Evolutionary conservation across 352 stramenopile species (phyloP).

Genomic region (Globisporangium cederbergense): DNA sequence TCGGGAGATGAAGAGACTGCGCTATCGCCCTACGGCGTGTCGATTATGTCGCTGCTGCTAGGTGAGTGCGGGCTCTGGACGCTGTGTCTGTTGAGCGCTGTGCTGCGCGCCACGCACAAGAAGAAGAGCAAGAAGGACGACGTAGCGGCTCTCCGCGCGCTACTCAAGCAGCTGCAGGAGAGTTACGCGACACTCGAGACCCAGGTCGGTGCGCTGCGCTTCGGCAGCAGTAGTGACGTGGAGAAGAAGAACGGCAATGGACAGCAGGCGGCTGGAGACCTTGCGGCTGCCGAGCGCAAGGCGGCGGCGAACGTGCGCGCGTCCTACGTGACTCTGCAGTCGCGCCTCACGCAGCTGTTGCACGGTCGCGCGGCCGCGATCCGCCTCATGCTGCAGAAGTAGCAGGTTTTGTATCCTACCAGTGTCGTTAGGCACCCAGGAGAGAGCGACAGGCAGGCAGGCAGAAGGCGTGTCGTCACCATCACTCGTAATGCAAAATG

Average conservation of each 20-base stretch:
- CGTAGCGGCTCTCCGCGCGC: conserved; percentile 34
- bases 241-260: conserved; percentile 5
- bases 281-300: conserved; percentile 26
- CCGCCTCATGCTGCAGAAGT: conserved; percentile 43
- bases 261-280: not conserved
- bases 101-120: conserved; percentile 42
- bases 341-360: conserved; percentile 30
- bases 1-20: conserved; percentile 3
- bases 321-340: conserved; percentile 37
- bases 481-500: too few relatives aligned
- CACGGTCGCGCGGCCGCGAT: conserved; percentile 31
- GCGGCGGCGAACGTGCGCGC: conserved; percentile 32
- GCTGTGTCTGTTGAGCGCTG: conserved; percentile 41
- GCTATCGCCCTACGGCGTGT: conserved; percentile 53
- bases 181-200: conserved; percentile 33
- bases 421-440: not conserved
- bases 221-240: conserved; percentile 10
- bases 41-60: conserved; percentile 47
- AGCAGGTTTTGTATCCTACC: conserved; percentile 2
- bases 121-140: conserved; percentile 75
- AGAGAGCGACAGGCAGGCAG: not conserved
- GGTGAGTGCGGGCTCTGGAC: conserved; percentile 59
- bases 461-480: not conserved
- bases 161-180: conserved; percentile 68
- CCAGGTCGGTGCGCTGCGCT: conserved; percentile 30